Evolutionary conservation across 78 protist genomes (phyloP).

Genomic region (Isochrysis galbana): DNA sequence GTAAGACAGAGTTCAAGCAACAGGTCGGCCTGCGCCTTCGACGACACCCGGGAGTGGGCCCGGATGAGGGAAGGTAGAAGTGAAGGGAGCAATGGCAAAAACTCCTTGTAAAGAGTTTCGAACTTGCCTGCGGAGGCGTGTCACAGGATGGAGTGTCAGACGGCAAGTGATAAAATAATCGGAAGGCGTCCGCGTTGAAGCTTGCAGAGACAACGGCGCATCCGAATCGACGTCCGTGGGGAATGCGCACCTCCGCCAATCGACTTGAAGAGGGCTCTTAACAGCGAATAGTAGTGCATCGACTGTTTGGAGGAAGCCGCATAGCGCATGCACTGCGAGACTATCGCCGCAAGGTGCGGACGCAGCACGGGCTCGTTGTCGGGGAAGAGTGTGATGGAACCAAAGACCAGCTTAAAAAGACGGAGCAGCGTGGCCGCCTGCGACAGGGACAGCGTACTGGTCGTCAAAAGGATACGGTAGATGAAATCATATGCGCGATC

Average conservation of each 20-base stretch:
- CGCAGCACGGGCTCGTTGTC: conserved; percentile 77
- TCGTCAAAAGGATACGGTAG: not conserved
- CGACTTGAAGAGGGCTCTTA: conserved; percentile 67
- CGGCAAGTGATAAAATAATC: too few relatives aligned
- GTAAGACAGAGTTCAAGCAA: conserved; percentile 86
- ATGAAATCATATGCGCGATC: too few relatives aligned
- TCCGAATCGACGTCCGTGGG: not conserved
- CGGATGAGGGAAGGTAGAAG: not conserved
- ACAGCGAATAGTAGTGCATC: conserved; percentile 53
- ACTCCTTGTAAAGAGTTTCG: conserved; percentile 72
- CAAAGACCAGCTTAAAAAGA: conserved; percentile 78
- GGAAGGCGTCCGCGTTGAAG: too few relatives aligned
- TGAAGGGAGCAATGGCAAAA: conserved; percentile 70
- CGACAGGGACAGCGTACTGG: not conserved
- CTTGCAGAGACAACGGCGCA: not conserved
- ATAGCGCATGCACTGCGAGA: conserved; percentile 29
- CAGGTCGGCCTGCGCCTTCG: conserved; percentile 46
- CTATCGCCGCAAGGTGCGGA: conserved; percentile 61
- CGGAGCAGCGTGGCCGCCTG: conserved; percentile 42
- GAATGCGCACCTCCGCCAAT: too few relatives aligned
- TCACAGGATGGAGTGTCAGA: too few relatives aligned
- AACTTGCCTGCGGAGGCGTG: too few relatives aligned
- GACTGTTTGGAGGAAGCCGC: conserved; percentile 45
- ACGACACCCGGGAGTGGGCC: not conserved
- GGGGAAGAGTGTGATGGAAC: conserved; percentile 58